Evolutionary conservation across 2,329 filamentous ascomycete species (phyloP).

Genomic region (Cordyceps sp.): DNA sequence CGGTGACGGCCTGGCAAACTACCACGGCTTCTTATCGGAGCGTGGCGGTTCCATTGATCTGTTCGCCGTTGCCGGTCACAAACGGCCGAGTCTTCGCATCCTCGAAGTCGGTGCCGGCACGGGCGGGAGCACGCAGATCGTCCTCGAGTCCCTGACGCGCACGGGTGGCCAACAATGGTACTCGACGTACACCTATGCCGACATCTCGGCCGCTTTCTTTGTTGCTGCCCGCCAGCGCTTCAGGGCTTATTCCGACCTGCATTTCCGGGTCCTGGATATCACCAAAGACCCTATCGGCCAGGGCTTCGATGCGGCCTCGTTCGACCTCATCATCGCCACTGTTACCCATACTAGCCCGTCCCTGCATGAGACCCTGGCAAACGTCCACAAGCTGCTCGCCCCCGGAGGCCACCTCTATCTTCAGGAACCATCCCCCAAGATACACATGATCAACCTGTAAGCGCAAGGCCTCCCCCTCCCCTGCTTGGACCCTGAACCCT

Average conservation of each 20-base stretch:
- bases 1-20: too few relatives aligned
- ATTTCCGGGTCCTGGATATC: not conserved
- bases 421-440: not conserved
- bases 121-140: not conserved
- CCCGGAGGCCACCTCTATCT: not conserved
- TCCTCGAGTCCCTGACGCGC: not conserved
- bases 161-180: too few relatives aligned
- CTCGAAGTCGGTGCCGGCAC: not conserved
- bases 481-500: too few relatives aligned
- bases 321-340: not conserved
- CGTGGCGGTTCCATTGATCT: not conserved
- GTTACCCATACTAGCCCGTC: not conserved
- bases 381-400: not conserved
- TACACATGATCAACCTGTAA: too few relatives aligned
- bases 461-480: too few relatives aligned
- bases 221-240: not conserved
- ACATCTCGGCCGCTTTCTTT: not conserved
- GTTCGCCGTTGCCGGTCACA: not conserved
- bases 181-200: not conserved
- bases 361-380: not conserved
- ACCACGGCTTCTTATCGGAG: not conserved
- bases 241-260: not conserved
- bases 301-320: not conserved
- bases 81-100: not conserved
- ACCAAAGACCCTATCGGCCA: not conserved